Conservation (phyloP, 257 asterid species). For the Cinchona pubescens region DNA sequence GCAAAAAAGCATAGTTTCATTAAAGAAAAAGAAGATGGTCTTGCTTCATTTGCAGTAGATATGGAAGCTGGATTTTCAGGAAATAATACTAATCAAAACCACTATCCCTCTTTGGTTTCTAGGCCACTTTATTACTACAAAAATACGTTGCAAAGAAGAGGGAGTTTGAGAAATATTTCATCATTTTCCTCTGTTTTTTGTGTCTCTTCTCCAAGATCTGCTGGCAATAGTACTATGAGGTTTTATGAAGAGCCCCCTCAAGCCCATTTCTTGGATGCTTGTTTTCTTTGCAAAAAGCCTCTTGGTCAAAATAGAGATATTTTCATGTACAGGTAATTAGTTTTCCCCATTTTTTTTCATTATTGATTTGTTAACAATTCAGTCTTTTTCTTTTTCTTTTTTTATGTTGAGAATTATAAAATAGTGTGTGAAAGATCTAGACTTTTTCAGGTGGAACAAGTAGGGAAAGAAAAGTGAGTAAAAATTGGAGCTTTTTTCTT, state of each 20-base stretch:
- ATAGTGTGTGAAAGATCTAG: not conserved
- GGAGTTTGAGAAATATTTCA: constrained; percentile 20
- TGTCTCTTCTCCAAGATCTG: constrained; percentile 35
- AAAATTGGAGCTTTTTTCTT: not conserved
- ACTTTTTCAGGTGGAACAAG: not conserved
- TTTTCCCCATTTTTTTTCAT: not conserved
- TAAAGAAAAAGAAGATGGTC: constrained; percentile 33
- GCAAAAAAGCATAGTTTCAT: constrained; percentile 27
- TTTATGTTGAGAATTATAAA: not conserved
- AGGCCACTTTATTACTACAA: constrained; percentile 28
- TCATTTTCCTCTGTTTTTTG: constrained; percentile 2
- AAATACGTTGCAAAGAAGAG: constrained; percentile 19
- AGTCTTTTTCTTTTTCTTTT: not conserved
- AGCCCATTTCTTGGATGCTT: constrained; percentile 44
- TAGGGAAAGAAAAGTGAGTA: not conserved
- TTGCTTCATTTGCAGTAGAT: constrained; percentile 30
- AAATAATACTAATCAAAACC: constrained; percentile 15
- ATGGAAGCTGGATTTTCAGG: constrained; percentile 17
- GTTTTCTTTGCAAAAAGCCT: constrained; percentile 42
- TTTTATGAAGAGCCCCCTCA: constrained; percentile 24
- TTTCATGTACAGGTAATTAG: constrained; percentile 48
- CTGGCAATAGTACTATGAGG: constrained; percentile 17
- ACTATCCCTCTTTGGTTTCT: constrained; percentile 24
- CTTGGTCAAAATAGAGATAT: constrained; percentile 41
- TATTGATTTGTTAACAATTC: not conserved